Evolutionary conservation across 108 stramenopile species (phyloP).

Genomic region (Skeletonema grethae): DNA sequence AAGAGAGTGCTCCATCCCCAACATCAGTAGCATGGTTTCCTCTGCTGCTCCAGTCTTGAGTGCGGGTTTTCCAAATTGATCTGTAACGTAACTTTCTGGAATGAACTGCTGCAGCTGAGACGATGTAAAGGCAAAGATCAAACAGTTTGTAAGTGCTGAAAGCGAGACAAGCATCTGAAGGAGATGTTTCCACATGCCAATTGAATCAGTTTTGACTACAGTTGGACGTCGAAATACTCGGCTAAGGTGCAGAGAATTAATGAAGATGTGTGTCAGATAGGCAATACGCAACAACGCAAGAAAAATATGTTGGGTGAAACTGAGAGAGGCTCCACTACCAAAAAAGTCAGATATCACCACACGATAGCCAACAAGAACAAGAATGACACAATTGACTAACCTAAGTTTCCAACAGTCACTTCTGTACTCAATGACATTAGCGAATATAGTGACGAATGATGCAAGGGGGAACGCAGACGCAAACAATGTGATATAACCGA

Average conservation of each 20-base stretch:
- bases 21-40: constrained; percentile 73
- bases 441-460: constrained; percentile 61
- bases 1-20: constrained; percentile 73
- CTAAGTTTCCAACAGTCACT: constrained; percentile 73
- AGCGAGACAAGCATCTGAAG: constrained; percentile 62
- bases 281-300: no score
- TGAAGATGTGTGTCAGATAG: no score
- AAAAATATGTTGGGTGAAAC: no score
- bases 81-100: constrained; percentile 62
- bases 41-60: constrained; percentile 64
- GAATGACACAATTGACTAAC: no score
- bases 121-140: constrained; percentile 75
- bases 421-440: constrained; percentile 68
- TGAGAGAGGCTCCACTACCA: no score
- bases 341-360: no score
- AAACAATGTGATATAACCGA: constrained; percentile 86
- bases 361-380: no score
- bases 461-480: constrained; percentile 84
- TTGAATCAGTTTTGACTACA: constrained; percentile 24
- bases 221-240: constrained; percentile 55
- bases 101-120: constrained; percentile 78
- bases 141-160: constrained; percentile 77
- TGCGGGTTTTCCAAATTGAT: constrained; percentile 38
- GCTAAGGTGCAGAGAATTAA: no score
- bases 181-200: constrained; percentile 77